Conservation (phyloP, 495 filamentous ascomycete genomes). For the Venustampulla echinocandica region DNA sequence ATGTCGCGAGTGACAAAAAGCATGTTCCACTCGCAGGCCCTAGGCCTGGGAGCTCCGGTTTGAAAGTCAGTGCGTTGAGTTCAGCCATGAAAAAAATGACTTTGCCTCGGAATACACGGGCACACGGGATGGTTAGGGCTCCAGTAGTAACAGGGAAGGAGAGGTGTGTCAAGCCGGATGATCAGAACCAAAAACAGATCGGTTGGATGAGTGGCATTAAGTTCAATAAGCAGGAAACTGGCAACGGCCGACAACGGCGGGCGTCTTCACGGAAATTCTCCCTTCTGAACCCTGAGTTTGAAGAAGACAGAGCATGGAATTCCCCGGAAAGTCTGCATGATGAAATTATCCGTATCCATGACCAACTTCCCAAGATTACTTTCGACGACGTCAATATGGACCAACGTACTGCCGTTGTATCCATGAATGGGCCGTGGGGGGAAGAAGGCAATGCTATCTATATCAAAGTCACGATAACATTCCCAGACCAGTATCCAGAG, state of each 20-base stretch:
- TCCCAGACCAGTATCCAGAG: conserved; percentile 70
- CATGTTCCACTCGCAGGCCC: conserved; percentile 41
- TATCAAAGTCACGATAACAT: conserved; percentile 69
- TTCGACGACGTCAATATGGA: conserved; percentile 84
- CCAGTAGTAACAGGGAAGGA: conserved; percentile 33
- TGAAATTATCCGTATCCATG: conserved; percentile 76
- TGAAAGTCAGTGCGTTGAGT: conserved; percentile 27
- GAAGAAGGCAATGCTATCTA: conserved; percentile 59
- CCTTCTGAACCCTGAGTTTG: conserved; percentile 22
- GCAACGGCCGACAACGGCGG: conserved; percentile 1
- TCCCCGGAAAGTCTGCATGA: conserved; percentile 73
- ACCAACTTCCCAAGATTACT: conserved; percentile 71
- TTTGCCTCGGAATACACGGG: conserved; percentile 3
- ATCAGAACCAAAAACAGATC: conserved; percentile 51
- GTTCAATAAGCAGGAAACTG: conserved; percentile 46
- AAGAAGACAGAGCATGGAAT: conserved; percentile 52
- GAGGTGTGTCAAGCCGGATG: conserved; percentile 24
- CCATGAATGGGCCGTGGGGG: conserved; percentile 84
- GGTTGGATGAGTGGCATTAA: conserved; percentile 93
- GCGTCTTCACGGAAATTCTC: conserved; percentile 17
- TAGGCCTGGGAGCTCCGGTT: conserved; percentile 29
- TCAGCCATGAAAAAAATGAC: conserved; percentile 39
- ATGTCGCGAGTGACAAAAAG: conserved; percentile 32
- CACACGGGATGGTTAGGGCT: conserved; percentile 19
- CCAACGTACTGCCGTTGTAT: conserved; percentile 60